These are phyloP conservation scores for Ganoderma meredithae DNA, from an alignment of 1,284 basidiomycete species.

Conservation along the genomic window DNA sequence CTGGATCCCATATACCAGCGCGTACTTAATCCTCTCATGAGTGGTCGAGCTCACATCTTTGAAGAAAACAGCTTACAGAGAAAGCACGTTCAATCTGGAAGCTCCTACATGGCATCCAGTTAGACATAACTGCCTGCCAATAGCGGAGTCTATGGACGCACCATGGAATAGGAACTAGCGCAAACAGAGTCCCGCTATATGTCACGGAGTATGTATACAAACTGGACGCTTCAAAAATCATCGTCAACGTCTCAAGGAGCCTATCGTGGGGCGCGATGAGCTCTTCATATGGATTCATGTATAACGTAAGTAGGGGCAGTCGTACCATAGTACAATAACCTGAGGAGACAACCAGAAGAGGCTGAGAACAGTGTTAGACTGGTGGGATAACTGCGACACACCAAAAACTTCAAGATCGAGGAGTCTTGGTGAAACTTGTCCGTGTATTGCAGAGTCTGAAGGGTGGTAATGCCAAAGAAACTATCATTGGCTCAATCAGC, in stretches of 20 bases:
- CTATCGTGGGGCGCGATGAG: neutral
- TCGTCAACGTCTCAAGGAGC: slow-evolving; percentile 29
- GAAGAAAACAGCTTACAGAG: slow-evolving; percentile 13
- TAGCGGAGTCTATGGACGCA: slow-evolving; percentile 8
- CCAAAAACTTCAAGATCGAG: slow-evolving; percentile 24
- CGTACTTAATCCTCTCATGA: slow-evolving; percentile 15
- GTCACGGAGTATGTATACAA: slow-evolving; percentile 27
- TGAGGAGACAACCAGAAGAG: neutral
- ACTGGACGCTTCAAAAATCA: slow-evolving; percentile 22
- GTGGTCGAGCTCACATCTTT: neutral
- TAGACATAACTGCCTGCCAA: no score
- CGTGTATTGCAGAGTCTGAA: slow-evolving; percentile 29
- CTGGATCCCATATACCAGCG: slow-evolving; percentile 26
- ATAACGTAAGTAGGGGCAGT: neutral
- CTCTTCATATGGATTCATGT: no score
- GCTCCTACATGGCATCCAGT: slow-evolving; percentile 13
- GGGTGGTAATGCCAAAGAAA: slow-evolving; percentile 29
- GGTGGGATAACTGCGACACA: neutral
- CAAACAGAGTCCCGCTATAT: slow-evolving; percentile 17
- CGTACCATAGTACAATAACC: slow-evolving; percentile 26
- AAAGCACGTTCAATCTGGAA: slow-evolving; percentile 26
- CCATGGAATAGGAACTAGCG: slow-evolving; percentile 22
- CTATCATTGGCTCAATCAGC: slow-evolving; percentile 15
- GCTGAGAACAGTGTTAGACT: neutral
- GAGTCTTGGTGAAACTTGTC: slow-evolving; percentile 27